These are phyloP conservation scores for Hemileccinum rubropunctum DNA, from an alignment of 768 basidiomycete genomes.

Conservation along the genomic window DNA sequence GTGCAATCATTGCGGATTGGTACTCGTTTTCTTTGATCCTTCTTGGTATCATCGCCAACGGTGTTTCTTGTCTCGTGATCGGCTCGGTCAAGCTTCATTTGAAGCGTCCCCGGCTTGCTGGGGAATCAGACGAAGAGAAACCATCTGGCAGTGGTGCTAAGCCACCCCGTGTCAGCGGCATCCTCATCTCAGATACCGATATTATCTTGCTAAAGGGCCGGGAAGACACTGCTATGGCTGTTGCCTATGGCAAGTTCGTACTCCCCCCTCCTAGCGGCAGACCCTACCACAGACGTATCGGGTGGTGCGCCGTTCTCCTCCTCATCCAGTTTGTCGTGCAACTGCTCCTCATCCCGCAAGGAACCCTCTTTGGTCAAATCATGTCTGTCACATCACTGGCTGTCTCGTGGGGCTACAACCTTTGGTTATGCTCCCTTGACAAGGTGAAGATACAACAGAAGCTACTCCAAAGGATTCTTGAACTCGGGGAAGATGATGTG, in stretches of 20 bases:
- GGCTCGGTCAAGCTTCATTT: no score
- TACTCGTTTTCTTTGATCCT: conserved; percentile 30
- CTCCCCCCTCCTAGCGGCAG: neutral
- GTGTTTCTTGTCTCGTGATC: no score
- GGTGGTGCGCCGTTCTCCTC: conserved; percentile 26
- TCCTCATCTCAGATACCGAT: conserved; percentile 3
- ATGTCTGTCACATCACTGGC: conserved; percentile 17
- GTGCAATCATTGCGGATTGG: conserved; percentile 23
- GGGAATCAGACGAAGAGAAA: no score
- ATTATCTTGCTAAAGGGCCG: conserved; percentile 8
- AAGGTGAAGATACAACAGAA: conserved; percentile 13
- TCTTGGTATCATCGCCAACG: conserved; percentile 29
- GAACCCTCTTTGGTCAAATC: conserved; percentile 9
- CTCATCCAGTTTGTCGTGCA: conserved; percentile 30
- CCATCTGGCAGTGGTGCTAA: neutral
- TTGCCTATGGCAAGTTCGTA: conserved; percentile 7
- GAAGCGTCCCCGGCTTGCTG: no score
- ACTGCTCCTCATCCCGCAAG: conserved; percentile 18
- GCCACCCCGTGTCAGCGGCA: neutral
- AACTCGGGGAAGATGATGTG: neutral
- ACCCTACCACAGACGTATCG: conserved; percentile 12
- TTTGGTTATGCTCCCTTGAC: conserved; percentile 33
- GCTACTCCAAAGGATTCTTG: neutral
- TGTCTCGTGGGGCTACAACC: conserved; percentile 32
- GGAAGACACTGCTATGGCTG: conserved; percentile 12